Percentiles rank a stretch among this genome's conserved stretches.
phyloP scores from a whole-genome alignment of 176 grass and related monocot species.

The Alloteropsis semialata region DNA sequence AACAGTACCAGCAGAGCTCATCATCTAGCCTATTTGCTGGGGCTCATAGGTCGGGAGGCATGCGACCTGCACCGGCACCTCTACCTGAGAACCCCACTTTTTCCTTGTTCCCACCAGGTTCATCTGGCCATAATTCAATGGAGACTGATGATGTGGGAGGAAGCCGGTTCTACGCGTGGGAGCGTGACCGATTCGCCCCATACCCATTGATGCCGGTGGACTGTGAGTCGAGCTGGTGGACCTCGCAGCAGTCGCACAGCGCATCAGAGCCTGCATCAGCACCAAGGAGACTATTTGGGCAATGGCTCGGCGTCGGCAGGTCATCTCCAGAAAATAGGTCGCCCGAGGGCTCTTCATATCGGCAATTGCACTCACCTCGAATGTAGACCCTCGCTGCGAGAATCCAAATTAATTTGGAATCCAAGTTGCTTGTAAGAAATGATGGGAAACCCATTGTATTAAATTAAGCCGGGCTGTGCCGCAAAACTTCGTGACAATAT shows the following conservation, averaged over 20 bases:
- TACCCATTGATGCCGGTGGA: conserved; percentile 66
- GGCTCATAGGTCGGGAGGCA: conserved; percentile 45
- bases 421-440: conserved; percentile 48
- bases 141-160: conserved; percentile 60
- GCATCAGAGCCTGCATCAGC: conserved; percentile 27
- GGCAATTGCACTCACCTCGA: conserved; percentile 51
- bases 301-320: conserved; percentile 37
- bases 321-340: conserved; percentile 50
- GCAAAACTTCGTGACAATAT: conserved; percentile 24
- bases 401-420: conserved; percentile 27
- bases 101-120: conserved; percentile 52
- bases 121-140: conserved; percentile 54
- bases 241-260: conserved; percentile 40
- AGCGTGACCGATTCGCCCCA: conserved; percentile 61
- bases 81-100: conserved; percentile 50
- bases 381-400: conserved; percentile 40
- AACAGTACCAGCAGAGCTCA: conserved; percentile 59
- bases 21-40: conserved; percentile 49
- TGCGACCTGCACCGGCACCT: conserved; percentile 39
- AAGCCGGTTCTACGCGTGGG: conserved; percentile 75
- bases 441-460: conserved; percentile 43
- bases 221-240: conserved; percentile 72
- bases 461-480: conserved; percentile 29
- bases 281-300: conserved; percentile 48
- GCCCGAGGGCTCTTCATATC: conserved; percentile 34